Evolutionary conservation across 495 filamentous ascomycete genomes (phyloP).

Genomic region (Hypoxylon fuscum): DNA sequence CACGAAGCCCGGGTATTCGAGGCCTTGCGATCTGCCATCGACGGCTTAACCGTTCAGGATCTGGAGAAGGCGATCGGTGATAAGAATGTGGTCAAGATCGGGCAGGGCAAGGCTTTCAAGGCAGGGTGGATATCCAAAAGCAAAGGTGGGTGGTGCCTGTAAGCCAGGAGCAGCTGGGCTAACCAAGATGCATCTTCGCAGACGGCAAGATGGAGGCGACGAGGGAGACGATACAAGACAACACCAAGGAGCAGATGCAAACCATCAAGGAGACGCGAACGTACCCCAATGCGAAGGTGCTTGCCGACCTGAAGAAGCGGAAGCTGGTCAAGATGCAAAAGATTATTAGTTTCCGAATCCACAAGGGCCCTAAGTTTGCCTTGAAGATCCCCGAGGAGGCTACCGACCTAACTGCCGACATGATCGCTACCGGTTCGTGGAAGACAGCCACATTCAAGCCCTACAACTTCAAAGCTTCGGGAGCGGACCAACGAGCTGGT

Average conservation of each 20-base stretch:
- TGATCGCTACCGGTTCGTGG: constrained; percentile 82
- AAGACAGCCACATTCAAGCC: constrained; percentile 91
- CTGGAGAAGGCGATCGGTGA: constrained; percentile 77
- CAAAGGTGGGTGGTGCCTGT: constrained; percentile 59
- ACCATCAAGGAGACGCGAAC: constrained; percentile 73
- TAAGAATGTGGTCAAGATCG: constrained; percentile 84
- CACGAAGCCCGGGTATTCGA: constrained; percentile 96
- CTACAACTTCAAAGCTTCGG: constrained; percentile 95
- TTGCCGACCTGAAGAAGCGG: constrained; percentile 85
- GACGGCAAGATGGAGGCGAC: constrained; percentile 27
- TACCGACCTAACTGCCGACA: constrained; percentile 93
- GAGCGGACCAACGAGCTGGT: constrained; percentile 79
- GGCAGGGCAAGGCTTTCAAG: constrained; percentile 96
- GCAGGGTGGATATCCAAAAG: constrained; percentile 95
- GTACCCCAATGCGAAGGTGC: constrained; percentile 72
- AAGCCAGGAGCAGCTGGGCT: constrained; percentile 14
- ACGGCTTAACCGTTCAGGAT: constrained; percentile 82
- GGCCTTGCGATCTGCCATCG: constrained; percentile 77
- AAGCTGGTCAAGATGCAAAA: constrained; percentile 85
- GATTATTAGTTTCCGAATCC: constrained; percentile 82
- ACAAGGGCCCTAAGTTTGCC: constrained; percentile 87
- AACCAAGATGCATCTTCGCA: constrained; percentile 8
- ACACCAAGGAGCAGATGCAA: constrained; percentile 76
- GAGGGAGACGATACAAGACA: constrained; percentile 74
- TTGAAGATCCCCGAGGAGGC: constrained; percentile 88